Evolutionary conservation across 495 filamentous ascomycete genomes (phyloP).

Genomic region (Penicillium paradoxum): DNA sequence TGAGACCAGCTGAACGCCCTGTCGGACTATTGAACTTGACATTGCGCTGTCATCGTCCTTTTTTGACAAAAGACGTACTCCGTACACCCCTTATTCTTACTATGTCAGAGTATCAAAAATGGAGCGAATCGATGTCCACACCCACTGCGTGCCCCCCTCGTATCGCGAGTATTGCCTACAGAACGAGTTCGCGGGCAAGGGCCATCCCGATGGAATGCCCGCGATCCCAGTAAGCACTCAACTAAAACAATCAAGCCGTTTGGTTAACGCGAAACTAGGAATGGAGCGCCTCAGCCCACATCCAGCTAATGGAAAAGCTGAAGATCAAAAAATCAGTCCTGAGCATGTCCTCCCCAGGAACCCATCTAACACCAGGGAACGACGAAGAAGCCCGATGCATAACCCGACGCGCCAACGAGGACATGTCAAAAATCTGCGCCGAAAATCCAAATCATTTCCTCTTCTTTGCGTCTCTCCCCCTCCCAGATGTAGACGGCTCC

Average conservation of each 20-base stretch:
- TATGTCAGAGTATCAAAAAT: background rate
- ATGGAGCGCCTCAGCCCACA: constrained; percentile 42
- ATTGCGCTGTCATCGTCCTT: background rate
- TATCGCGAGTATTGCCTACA: constrained; percentile 32
- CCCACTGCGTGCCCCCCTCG: constrained; percentile 31
- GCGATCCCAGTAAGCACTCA: constrained; percentile 31
- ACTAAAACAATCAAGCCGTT: background rate
- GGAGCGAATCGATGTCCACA: constrained; percentile 33
- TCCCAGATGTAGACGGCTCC: constrained; percentile 40
- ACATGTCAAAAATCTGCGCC: constrained; percentile 33
- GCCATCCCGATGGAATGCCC: constrained; percentile 45
- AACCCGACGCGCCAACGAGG: constrained; percentile 34
- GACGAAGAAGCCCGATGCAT: constrained; percentile 25
- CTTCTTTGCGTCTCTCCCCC: constrained; percentile 48
- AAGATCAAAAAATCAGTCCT: constrained; percentile 48
- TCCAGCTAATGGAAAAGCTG: constrained; percentile 40
- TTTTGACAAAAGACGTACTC: too few species aligned
- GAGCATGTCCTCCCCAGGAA: constrained; percentile 48
- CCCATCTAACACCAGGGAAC: constrained; percentile 35
- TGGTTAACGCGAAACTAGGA: constrained; percentile 13
- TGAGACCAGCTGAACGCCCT: background rate
- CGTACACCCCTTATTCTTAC: background rate
- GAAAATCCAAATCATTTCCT: constrained; percentile 36
- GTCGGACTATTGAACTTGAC: background rate
- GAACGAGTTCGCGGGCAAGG: constrained; percentile 27